Evolutionary conservation across 163 green algal genomes (phyloP).

Genomic region (Scenedesmus sp.): DNA sequence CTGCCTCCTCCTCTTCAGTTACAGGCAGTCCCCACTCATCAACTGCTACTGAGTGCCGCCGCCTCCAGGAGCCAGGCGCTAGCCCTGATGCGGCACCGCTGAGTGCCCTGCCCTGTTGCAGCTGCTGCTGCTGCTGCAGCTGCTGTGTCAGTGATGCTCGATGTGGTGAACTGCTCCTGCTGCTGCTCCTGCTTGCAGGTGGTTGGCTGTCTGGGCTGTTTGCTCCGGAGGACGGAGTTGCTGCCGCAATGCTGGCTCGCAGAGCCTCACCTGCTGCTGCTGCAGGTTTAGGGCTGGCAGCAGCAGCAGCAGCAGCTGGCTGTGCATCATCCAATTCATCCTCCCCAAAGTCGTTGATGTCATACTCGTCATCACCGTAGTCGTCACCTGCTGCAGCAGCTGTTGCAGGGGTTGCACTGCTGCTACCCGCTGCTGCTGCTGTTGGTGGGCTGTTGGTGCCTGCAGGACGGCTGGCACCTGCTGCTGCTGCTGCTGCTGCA

Average conservation of each 20-base stretch:
- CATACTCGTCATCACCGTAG: not conserved
- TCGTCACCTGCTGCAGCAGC: not conserved
- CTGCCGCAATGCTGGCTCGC: not conserved
- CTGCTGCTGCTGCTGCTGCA: conserved; percentile 11
- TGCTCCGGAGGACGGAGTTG: not conserved
- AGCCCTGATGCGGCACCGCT: not conserved
- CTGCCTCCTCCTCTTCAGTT: not conserved
- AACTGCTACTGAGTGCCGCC: not conserved
- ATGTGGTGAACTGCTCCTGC: not conserved
- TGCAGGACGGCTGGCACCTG: not conserved
- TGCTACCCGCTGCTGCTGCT: not conserved
- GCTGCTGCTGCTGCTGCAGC: conserved; percentile 16
- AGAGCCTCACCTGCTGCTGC: not conserved
- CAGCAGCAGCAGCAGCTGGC: not conserved
- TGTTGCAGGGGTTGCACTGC: too few species aligned
- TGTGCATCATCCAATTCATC: not conserved
- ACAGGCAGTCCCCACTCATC: conserved; percentile 46
- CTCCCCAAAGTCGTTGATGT: conserved; percentile 1
- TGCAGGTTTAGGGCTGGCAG: not conserved
- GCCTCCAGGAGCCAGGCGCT: conserved; percentile 13
- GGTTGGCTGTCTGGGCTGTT: not conserved
- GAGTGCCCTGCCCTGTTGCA: not conserved
- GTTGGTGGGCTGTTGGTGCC: not conserved
- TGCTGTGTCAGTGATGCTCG: not conserved
- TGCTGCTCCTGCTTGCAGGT: conserved; percentile 15